These are phyloP conservation scores for Periglandula ipomoeae DNA, from an alignment of 2,329 filamentous ascomycete species.

Conservation along the genomic window DNA sequence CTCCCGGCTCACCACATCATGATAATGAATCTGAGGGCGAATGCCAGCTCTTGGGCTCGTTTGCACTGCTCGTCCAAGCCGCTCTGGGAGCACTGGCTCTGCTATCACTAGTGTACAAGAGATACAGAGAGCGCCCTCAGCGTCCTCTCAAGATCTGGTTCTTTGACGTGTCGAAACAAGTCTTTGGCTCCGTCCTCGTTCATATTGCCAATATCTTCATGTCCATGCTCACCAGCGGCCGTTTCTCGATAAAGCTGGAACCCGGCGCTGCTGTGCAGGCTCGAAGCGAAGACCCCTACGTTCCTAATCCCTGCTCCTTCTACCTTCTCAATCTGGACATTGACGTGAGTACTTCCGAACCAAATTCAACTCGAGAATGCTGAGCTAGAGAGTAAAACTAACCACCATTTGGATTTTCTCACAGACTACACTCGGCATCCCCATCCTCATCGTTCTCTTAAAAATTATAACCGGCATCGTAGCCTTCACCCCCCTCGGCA, in stretches of 20 bases:
- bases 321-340: slow-evolving; percentile 92
- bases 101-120: slow-evolving; percentile 82
- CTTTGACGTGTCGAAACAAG: slow-evolving; percentile 95
- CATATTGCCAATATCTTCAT: slow-evolving; percentile 92
- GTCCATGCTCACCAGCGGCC: slow-evolving; percentile 88
- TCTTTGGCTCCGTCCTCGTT: slow-evolving; percentile 84
- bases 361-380: too few species aligned
- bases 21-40: slow-evolving; percentile 54
- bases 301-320: slow-evolving; percentile 91
- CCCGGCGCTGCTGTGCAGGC: slow-evolving; percentile 28
- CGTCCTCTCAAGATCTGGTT: slow-evolving; percentile 94
- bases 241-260: slow-evolving; percentile 59
- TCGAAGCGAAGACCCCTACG: slow-evolving; percentile 46
- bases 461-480: slow-evolving; percentile 66
- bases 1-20: slow-evolving; percentile 15
- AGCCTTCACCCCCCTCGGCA: slow-evolving; percentile 66
- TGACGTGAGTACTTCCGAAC: slow-evolving; percentile 67
- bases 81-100: slow-evolving; percentile 77
- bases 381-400: not conserved
- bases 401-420: not conserved
- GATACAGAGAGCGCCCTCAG: slow-evolving; percentile 85
- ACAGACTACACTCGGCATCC: slow-evolving; percentile 85
- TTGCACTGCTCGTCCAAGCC: slow-evolving; percentile 82
- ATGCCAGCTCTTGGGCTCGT: slow-evolving; percentile 80
- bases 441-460: slow-evolving; percentile 84